Conservation (phyloP, 441 rosid genomes). For the Codiaeum variegatum region DNA sequence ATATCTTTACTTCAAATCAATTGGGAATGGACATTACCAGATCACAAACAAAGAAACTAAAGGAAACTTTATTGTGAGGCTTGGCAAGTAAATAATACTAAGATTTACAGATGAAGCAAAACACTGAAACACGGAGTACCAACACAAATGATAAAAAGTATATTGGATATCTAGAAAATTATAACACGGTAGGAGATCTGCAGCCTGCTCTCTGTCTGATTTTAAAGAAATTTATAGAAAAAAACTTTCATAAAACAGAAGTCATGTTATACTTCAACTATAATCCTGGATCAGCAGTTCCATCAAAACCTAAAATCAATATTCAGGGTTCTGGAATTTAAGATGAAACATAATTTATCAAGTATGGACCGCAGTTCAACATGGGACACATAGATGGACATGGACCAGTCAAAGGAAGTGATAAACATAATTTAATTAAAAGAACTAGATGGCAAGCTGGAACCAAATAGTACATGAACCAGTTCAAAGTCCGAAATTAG, state of each 20-base stretch:
- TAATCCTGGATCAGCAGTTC: neutral
- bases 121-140: neutral
- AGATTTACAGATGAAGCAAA: neutral
- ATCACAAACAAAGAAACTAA: neutral
- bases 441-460: neutral
- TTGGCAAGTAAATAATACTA: neutral
- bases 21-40: neutral
- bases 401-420: neutral
- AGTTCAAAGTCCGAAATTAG: neutral
- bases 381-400: neutral
- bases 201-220: neutral
- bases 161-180: neutral
- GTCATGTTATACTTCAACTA: neutral
- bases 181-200: neutral
- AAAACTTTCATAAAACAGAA: neutral
- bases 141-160: too few species aligned
- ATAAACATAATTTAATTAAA: neutral
- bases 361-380: neutral
- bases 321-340: neutral
- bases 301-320: neutral
- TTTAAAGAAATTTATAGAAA: neutral
- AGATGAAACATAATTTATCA: neutral
- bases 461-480: neutral
- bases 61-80: neutral
- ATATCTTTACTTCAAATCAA: neutral